A percentile compares a stretch with the other conserved stretches of the same genome.
These are phyloP conservation scores for Trichoderma sp. DNA, from an alignment of 2,329 filamentous ascomycete species.

Conservation along the genomic window DNA sequence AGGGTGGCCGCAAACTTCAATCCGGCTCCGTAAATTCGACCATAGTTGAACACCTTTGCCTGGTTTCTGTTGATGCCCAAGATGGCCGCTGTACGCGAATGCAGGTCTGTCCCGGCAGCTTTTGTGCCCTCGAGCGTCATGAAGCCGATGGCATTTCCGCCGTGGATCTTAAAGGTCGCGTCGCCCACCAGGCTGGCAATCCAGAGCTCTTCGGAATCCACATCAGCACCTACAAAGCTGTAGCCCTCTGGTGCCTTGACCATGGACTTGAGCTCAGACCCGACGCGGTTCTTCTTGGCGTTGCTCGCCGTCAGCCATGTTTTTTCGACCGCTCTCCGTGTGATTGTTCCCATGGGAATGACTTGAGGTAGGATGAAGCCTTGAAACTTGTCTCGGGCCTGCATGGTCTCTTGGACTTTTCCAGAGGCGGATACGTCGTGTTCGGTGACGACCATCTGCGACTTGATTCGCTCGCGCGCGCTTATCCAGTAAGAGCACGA, in stretches of 20 bases:
- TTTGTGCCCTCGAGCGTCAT: constrained; percentile 99
- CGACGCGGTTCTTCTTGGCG: constrained; percentile 92
- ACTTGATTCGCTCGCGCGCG: constrained; percentile 86
- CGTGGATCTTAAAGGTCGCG: constrained; percentile 90
- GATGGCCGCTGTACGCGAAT: constrained; percentile 90
- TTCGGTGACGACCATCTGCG: constrained; percentile 92
- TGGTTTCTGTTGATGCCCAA: constrained; percentile 92
- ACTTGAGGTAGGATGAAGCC: constrained; percentile 94
- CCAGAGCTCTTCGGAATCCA: constrained; percentile 97
- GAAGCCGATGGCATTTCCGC: constrained; percentile 95
- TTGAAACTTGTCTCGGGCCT: constrained; percentile 33
- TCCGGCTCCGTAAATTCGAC: constrained; percentile 96
- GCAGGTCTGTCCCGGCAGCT: constrained; percentile 87
- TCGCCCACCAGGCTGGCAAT: constrained; percentile 95
- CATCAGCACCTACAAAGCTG: constrained; percentile 92
- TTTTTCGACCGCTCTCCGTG: constrained; percentile 90
- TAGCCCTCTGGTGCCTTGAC: constrained; percentile 88
- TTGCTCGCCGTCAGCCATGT: constrained; percentile 98
- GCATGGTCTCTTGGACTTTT: constrained; percentile 16
- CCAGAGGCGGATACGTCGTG: constrained; percentile 52
- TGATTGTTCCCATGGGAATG: constrained; percentile 98
- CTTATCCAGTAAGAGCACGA: constrained; percentile 99
- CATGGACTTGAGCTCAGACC: constrained; percentile 97
- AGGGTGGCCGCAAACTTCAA: constrained; percentile 90
- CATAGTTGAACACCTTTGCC: constrained; percentile 98